These are phyloP conservation scores for Aspergillus conjunctus DNA, from an alignment of 495 filamentous ascomycete species.

Conservation along the genomic window DNA sequence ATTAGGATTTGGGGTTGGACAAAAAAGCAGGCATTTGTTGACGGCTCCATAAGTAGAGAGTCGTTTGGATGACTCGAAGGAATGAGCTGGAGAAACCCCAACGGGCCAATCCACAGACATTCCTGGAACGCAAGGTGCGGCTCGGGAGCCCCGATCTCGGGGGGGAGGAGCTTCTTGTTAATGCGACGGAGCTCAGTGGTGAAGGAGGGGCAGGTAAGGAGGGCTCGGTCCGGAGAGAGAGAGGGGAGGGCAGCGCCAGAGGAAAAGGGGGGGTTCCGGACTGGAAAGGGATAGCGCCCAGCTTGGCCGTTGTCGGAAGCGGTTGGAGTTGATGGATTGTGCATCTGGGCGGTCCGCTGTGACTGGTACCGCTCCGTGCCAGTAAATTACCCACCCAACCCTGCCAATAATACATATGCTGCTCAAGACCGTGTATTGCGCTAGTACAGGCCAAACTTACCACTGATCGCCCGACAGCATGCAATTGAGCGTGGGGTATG, in stretches of 20 bases:
- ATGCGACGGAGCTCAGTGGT: slow-evolving; percentile 9
- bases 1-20: neutral
- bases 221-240: slow-evolving; percentile 12
- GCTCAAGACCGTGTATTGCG: slow-evolving; percentile 14
- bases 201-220: slow-evolving; percentile 12
- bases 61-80: slow-evolving; percentile 31
- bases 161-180: slow-evolving; percentile 14
- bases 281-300: slow-evolving; percentile 23
- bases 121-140: slow-evolving; percentile 20
- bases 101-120: slow-evolving; percentile 27
- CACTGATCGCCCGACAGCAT: slow-evolving; percentile 26
- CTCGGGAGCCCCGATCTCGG: slow-evolving; percentile 39
- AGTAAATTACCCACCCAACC: slow-evolving; percentile 26
- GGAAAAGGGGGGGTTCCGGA: slow-evolving; percentile 19
- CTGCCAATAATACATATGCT: slow-evolving; percentile 30
- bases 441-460: slow-evolving; percentile 20
- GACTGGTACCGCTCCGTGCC: slow-evolving; percentile 27
- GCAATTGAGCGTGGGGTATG: slow-evolving; percentile 30
- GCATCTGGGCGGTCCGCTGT: slow-evolving; percentile 20
- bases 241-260: slow-evolving; percentile 20
- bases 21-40: slow-evolving; percentile 4
- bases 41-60: slow-evolving; percentile 1
- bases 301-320: slow-evolving; percentile 46
- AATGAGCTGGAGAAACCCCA: slow-evolving; percentile 33
- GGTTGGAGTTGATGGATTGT: slow-evolving; percentile 5